A percentile compares a stretch with the other conserved stretches of the same genome.
phyloP scores from a whole-genome alignment of 2,329 filamentous ascomycete species.

The Epichloe gansuensis region DNA sequence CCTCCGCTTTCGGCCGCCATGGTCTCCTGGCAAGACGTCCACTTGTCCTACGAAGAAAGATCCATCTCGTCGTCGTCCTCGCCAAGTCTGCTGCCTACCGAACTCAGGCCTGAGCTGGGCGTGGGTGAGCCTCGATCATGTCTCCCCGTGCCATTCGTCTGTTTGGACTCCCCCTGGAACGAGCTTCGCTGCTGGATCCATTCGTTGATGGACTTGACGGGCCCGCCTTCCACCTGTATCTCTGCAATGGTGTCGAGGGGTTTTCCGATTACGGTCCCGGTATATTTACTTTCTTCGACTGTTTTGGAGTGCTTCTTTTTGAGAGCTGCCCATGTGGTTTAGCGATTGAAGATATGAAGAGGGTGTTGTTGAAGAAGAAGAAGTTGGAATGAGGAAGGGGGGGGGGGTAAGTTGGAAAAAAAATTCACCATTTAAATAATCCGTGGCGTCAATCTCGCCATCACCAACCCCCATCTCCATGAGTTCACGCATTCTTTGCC shows the following conservation, averaged over 20 bases:
- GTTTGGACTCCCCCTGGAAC: constrained; percentile 4
- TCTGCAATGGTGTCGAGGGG: constrained; percentile 51
- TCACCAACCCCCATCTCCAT: constrained; percentile 66
- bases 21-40: not conserved
- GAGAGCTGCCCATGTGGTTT: constrained; percentile 37
- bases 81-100: constrained; percentile 25
- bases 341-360: not conserved
- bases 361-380: not conserved
- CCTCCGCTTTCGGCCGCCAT: not conserved
- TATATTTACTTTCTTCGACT: constrained; percentile 74
- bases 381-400: not conserved
- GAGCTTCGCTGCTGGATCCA: constrained; percentile 22
- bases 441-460: constrained; percentile 48
- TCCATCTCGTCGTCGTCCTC: constrained; percentile 38
- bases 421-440: constrained; percentile 48
- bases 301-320: constrained; percentile 91
- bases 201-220: constrained; percentile 22
- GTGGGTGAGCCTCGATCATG: constrained; percentile 26
- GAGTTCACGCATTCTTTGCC: constrained; percentile 65
- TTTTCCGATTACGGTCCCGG: constrained; percentile 71
- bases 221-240: constrained; percentile 66
- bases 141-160: constrained; percentile 6
- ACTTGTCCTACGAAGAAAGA: constrained; percentile 19
- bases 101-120: constrained; percentile 44
- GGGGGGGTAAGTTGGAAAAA: not conserved